Percentiles rank a stretch among this genome's conserved stretches.
Conservation (phyloP, 2,329 filamentous ascomycete genomes). For the Ceratocystis papillata region DNA sequence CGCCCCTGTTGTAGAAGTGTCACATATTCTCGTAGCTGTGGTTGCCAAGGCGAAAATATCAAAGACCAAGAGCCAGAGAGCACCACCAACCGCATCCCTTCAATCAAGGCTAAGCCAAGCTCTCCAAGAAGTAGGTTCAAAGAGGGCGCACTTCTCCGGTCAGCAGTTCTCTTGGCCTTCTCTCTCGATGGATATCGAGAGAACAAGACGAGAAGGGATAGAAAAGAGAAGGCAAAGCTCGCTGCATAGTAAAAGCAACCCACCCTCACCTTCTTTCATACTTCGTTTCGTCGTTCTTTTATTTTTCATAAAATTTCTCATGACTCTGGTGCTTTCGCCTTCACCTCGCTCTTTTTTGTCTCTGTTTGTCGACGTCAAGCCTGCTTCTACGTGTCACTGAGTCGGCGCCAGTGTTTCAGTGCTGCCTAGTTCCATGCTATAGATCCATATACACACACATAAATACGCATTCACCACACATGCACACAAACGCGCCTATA, state of each 20-base stretch:
- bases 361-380: background rate
- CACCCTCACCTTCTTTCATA: background rate
- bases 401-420: slow-evolving; percentile 3
- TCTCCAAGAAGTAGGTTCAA: background rate
- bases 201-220: background rate
- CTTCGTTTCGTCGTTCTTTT: background rate
- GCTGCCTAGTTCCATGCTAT: background rate
- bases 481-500: background rate
- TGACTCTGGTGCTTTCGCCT: background rate
- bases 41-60: slow-evolving; percentile 3
- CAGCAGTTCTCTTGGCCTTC: background rate
- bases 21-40: background rate
- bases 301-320: background rate
- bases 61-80: background rate
- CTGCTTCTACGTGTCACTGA: background rate
- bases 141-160: background rate
- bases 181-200: background rate
- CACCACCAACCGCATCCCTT: too few relatives aligned
- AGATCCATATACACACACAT: slow-evolving; percentile 9
- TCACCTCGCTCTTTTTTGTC: background rate
- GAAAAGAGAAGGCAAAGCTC: background rate
- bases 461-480: slow-evolving; percentile 3
- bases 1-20: background rate
- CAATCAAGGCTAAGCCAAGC: background rate
- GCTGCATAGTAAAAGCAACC: background rate